phyloP scores from a whole-genome alignment of 331 rosid species.

The Quercus lobata region DNA sequence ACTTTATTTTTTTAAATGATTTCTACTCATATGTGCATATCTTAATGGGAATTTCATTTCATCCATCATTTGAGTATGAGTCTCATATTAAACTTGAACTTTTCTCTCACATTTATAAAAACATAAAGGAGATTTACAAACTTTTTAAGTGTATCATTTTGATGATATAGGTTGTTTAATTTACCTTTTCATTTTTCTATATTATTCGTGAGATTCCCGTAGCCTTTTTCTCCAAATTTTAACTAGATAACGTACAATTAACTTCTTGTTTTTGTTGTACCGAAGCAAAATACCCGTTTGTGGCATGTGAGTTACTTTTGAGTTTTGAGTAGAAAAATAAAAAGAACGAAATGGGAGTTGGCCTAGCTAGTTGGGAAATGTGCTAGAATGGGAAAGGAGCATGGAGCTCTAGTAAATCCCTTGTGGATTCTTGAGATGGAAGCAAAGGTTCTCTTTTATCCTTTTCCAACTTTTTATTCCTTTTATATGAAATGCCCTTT shows the following conservation, averaged over 20 bases:
- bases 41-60: too few species aligned
- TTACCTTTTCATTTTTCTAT: background rate
- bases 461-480: background rate
- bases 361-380: background rate
- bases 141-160: too few species aligned
- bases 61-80: too few species aligned
- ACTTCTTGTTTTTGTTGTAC: background rate
- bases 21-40: too few species aligned
- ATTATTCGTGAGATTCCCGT: background rate
- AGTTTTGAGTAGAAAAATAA: background rate
- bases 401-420: background rate
- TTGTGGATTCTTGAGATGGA: background rate
- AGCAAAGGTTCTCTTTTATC: conserved; percentile 1
- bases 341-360: too few species aligned
- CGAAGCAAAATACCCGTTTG: background rate
- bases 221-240: background rate
- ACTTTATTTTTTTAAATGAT: too few species aligned
- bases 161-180: too few species aligned
- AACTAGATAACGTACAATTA: background rate
- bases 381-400: background rate
- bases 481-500: background rate
- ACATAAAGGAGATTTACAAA: too few species aligned
- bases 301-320: background rate
- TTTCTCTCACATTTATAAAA: too few species aligned
- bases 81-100: too few species aligned